Conservation (phyloP, 2,329 filamentous ascomycete genomes). For the Xylariaceae sp. region DNA sequence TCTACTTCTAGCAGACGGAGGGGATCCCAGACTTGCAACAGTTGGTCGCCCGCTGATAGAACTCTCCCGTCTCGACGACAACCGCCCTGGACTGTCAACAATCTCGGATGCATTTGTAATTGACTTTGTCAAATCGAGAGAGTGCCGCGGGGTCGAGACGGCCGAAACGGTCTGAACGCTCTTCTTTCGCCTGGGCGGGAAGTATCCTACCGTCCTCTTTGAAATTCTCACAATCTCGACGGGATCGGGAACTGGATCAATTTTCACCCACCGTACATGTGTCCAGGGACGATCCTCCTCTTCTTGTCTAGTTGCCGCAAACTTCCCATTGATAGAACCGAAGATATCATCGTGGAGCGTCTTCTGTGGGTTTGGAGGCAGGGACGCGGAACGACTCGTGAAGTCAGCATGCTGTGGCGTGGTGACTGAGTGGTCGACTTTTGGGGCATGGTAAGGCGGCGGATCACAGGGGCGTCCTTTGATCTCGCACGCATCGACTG, state of each 20-base stretch:
- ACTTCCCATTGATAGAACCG: conserved; percentile 40
- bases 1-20: conserved; percentile 34
- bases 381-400: conserved; percentile 20
- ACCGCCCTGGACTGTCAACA: conserved; percentile 35
- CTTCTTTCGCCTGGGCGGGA: conserved; percentile 89
- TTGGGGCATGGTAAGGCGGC: conserved; percentile 47
- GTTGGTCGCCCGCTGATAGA: conserved; percentile 31
- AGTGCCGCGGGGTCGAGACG: conserved; percentile 67
- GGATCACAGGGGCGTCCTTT: conserved; percentile 72
- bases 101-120: conserved; percentile 33
- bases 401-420: conserved; percentile 45
- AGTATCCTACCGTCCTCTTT: conserved; percentile 81
- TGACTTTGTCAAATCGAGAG: conserved; percentile 59
- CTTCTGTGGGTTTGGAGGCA: conserved; percentile 29
- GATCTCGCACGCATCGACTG: conserved; percentile 85
- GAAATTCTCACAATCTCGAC: conserved; percentile 87
- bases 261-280: conserved; percentile 85
- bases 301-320: conserved; percentile 35
- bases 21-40: conserved; percentile 31
- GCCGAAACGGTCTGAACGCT: conserved; percentile 69
- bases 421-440: conserved; percentile 55
- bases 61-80: conserved; percentile 37
- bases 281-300: conserved; percentile 74
- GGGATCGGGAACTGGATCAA: conserved; percentile 69
- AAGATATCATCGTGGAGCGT: conserved; percentile 47